Evolutionary conservation across 1,284 basidiomycete species (phyloP), one percentile per base, ranked within the genome.

Genomic region (Gymnopus androsaceus): DNA sequence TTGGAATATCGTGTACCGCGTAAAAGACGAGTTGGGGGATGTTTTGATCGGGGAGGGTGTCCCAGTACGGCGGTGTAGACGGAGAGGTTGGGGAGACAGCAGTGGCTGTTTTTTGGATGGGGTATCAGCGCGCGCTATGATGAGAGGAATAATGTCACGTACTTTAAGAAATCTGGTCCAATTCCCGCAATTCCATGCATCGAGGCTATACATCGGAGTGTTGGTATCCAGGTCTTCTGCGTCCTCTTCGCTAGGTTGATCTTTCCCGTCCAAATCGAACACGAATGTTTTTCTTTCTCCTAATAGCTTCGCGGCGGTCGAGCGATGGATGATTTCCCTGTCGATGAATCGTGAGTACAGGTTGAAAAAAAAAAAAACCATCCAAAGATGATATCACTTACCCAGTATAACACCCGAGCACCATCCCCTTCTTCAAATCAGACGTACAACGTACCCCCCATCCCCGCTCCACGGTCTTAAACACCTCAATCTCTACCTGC

Each of bases 131-230:
- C 23, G 21, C 14, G n/a, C 44, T 25, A 8, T 19, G 25, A 2
- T 3, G 19, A 12, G 30, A 38, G 31, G 19, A 9, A 11, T 17
- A 34, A 40, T 1, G 27, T 5, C 15, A 68, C 81, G 57, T 63
- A 87, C 87, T 88, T 88, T 33, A 88, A 72, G 58, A 88, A 88
- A n/a, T 9, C 85, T 75, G 2, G 85, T 85, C 87, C 86, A 88
- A 62, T 88, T 88, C 3, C 86, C 85, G 59, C 66, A 70, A 2
- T 63, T 63, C 52, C 71, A 73, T 1, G 76, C 79, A 62, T 85
- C 79, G 6, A 87, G 82, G 3, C 78, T 74, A 57, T 70, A 75
- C 45, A 67, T 61, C 3, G 66, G 61, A 17, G 69, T 72, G 30
- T 23, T 61, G 60, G 3, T 56, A 61, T 36, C 38, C 2, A 67